Evolutionary conservation across 495 filamentous ascomycete genomes (phyloP), one percentile per base, ranked within the genome.

Genomic region (Geopyxis carbonaria): DNA sequence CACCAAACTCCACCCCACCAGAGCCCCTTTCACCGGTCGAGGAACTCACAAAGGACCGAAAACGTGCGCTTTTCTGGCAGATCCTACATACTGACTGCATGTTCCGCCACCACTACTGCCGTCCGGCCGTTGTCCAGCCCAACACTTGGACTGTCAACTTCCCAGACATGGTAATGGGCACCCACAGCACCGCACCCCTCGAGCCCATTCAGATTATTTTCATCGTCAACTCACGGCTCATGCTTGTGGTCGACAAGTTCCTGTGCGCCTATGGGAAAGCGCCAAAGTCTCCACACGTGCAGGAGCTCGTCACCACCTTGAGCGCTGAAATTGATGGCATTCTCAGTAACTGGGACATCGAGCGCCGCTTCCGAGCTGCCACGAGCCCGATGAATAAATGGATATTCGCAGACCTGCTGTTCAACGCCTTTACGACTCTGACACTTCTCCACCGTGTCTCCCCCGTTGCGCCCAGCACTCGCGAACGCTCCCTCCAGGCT

Each of bases 371-470:
- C 19, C 34, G n/a, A 9, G 4, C 34, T 8, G 5, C 34, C 7
- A 37, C 34, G 23, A 19, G 23, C 34, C 6, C 6, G 4, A 37
- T 22, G 15, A 8, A 19, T 4, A 37, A 37, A 22, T 37, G 34
- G 34, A 10, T 14, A 8, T 37, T 20, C 18, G 34, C 11, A 8
- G 34, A 37, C 34, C 6, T 37, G 4, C 14, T 37, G 5, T 20
- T 37, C 34, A 37, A 37, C 18, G 11, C 6, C 19, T 8, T 20
- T 21, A 37, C 34, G 4, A 37, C 34, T 21, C 4, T 37, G 9
- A 37, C 34, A 21, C 34, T 37, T 7, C 34, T 37, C 11, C 23
- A 37, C 18, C 34, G 34, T 21, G 34, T 21, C 8, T 37, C 34
- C 34, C 4, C 15, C 8, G 23, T 14, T 14, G 20, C 5, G 19